phyloP scores from a whole-genome alignment of 495 filamentous ascomycete genomes.

The Tetracladium setigerum region DNA sequence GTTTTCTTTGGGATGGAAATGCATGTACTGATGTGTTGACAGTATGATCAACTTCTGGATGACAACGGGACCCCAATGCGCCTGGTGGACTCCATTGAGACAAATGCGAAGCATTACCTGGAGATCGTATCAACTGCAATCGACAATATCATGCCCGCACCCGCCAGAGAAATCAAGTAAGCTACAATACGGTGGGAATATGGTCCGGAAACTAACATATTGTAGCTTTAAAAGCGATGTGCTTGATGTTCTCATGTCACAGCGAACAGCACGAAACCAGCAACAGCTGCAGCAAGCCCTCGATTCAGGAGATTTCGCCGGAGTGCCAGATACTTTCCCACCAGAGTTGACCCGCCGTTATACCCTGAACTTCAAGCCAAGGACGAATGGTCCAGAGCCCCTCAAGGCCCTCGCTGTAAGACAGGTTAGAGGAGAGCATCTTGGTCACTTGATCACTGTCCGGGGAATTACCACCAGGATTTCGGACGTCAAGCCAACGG shows the following conservation, averaged over 20 bases:
- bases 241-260: conserved; percentile 89
- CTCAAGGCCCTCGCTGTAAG: conserved; percentile 88
- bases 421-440: conserved; percentile 83
- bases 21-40: conserved; percentile 5
- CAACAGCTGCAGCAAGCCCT: conserved; percentile 60
- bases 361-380: conserved; percentile 90
- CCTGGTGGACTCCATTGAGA: conserved; percentile 76
- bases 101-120: conserved; percentile 91
- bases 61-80: conserved; percentile 51
- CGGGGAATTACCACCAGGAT: conserved; percentile 92
- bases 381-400: conserved; percentile 60
- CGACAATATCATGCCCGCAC: conserved; percentile 77
- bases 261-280: conserved; percentile 80
- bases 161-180: conserved; percentile 70
- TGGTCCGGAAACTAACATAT: not conserved
- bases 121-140: conserved; percentile 85
- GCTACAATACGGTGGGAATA: conserved; percentile 18
- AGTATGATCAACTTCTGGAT: conserved; percentile 67
- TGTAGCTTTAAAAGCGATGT: conserved; percentile 92
- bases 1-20: not conserved
- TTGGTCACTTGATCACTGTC: conserved; percentile 88
- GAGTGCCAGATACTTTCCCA: conserved; percentile 66
- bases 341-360: conserved; percentile 89
- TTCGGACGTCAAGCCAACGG: conserved; percentile 95
- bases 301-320: conserved; percentile 52